Conservation (phyloP, 306 rosid genomes). For the Cicer chorassanicum region DNA sequence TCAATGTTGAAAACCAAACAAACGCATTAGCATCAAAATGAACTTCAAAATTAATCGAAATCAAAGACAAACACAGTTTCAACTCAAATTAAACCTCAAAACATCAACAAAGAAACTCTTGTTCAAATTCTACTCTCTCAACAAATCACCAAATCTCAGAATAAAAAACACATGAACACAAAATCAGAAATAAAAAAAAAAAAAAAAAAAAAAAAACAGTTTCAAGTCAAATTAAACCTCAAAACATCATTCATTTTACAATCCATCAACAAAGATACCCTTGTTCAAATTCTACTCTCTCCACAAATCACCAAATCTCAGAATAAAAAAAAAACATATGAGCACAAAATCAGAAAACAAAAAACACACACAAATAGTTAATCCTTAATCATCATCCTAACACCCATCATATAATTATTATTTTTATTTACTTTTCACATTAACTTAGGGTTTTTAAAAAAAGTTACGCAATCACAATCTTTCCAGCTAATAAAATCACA, state of each 20-base stretch:
- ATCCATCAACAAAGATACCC: background rate
- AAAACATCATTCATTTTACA: background rate
- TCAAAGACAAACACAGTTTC: background rate
- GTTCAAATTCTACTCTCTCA: background rate
- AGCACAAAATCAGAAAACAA: too few species aligned
- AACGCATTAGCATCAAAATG: background rate
- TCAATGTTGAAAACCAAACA: slow-evolving; percentile 27
- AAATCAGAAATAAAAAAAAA: background rate
- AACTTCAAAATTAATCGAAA: background rate
- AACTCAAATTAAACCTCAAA: background rate
- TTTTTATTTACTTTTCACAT: background rate
- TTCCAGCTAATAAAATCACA: background rate
- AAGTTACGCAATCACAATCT: background rate
- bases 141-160: background rate
- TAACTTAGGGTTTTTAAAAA: background rate
- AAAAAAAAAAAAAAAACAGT: background rate
- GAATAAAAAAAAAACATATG: background rate
- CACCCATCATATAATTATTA: background rate
- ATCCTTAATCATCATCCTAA: background rate
- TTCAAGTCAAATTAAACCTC: background rate
- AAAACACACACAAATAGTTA: too few species aligned
- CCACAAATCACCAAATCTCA: background rate
- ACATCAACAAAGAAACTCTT: background rate
- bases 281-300: background rate
- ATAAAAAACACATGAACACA: background rate